These are phyloP conservation scores for Phialemonium atrogriseum DNA, from an alignment of 2,329 filamentous ascomycete genomes.

Conservation along the genomic window DNA sequence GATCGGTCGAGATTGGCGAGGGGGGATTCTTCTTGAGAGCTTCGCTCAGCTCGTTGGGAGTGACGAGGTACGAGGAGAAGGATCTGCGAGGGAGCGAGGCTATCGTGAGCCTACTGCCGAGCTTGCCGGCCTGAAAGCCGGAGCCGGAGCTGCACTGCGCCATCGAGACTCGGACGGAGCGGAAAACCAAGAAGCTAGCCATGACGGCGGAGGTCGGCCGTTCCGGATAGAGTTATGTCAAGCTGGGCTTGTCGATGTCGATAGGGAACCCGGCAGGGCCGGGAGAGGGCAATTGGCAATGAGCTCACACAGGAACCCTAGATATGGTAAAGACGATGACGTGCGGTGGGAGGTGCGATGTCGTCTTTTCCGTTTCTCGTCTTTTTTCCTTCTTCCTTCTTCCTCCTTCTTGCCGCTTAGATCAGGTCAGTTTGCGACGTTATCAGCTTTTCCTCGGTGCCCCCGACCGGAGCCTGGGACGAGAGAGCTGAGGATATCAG, in stretches of 20 bases:
- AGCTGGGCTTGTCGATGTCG: background rate
- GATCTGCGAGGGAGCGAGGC: conserved; percentile 30
- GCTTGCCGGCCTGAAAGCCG: background rate
- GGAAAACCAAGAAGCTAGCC: conserved; percentile 27
- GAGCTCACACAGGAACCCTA: no score
- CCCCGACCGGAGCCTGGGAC: conserved; percentile 1
- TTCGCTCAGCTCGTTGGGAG: conserved; percentile 71
- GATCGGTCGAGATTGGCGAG: conserved; percentile 70
- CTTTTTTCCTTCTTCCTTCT: background rate
- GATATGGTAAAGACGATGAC: no score
- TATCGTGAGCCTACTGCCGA: no score
- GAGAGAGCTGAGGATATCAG: background rate
- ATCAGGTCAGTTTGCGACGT: background rate
- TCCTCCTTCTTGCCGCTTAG: background rate
- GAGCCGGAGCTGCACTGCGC: conserved; percentile 25
- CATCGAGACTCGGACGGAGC: conserved; percentile 31
- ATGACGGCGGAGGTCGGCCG: background rate
- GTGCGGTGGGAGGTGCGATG: no score
- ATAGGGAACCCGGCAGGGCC: background rate
- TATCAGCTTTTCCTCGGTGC: background rate
- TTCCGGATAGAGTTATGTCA: no score
- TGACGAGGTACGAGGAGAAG: conserved; percentile 78
- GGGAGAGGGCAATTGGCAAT: no score
- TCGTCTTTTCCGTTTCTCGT: no score
- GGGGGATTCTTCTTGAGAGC: conserved; percentile 77